A percentile compares a stretch with the other conserved stretches of the same genome.
Conservation (phyloP, 805 yeast genomes). For the Ogataea minuta region DNA sequence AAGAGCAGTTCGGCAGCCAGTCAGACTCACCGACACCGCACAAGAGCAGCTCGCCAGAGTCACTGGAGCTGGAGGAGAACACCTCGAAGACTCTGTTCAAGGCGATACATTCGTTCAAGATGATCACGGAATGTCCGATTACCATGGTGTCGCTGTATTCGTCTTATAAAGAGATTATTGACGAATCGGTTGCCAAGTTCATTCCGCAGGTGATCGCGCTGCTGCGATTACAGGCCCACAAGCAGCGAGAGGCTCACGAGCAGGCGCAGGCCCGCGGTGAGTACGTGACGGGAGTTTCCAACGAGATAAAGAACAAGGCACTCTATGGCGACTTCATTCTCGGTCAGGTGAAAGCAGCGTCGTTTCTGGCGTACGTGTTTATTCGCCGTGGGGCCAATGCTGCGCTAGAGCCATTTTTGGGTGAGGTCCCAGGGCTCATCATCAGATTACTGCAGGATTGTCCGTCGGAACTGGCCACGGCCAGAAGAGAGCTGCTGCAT, state of each 20-base stretch:
- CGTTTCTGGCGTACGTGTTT: conserved; percentile 88
- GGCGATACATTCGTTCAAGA: conserved; percentile 82
- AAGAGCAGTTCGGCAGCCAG: conserved; percentile 55
- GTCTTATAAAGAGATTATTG: conserved; percentile 74
- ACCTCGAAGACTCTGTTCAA: conserved; percentile 52
- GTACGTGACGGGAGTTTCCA: conserved; percentile 67
- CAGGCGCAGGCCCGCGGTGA: conserved; percentile 55
- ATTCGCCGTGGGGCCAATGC: conserved; percentile 79
- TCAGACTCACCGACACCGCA: conserved; percentile 7
- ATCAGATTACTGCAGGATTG: conserved; percentile 88
- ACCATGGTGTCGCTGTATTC: conserved; percentile 92
- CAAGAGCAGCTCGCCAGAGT: conserved; percentile 34
- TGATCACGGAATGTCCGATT: conserved; percentile 94
- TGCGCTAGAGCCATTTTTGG: conserved; percentile 55
- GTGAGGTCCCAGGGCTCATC: conserved; percentile 80
- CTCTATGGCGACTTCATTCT: conserved; percentile 85
- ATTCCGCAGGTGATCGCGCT: conserved; percentile 79
- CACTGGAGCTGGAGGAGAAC: conserved; percentile 40
- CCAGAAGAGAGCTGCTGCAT: conserved; percentile 88
- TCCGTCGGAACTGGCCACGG: conserved; percentile 88
- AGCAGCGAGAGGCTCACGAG: conserved; percentile 67
- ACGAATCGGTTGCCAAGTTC: conserved; percentile 67
- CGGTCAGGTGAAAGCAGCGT: conserved; percentile 95
- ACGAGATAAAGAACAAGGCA: conserved; percentile 69
- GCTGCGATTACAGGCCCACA: conserved; percentile 74